Percentiles rank a stretch among this genome's conserved stretches.
Evolutionary conservation across 179 eudicot genomes (phyloP).

Genomic region (Vitellaria paradoxa): DNA sequence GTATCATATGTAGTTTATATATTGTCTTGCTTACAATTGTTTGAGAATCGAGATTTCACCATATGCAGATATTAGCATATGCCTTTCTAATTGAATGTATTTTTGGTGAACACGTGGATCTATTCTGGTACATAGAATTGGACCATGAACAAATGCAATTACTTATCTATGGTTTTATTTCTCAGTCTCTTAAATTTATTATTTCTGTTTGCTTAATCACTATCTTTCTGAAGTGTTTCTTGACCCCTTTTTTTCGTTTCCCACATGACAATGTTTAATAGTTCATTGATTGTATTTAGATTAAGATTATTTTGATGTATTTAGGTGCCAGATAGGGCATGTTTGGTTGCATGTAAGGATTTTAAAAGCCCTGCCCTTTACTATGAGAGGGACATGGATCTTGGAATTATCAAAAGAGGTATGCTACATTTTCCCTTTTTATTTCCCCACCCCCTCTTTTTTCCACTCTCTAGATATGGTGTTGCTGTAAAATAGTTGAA

Average conservation of each 20-base stretch:
- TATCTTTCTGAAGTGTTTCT: background rate
- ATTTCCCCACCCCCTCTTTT: background rate
- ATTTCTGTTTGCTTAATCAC: conserved; percentile 6
- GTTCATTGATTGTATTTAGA: background rate
- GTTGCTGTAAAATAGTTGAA: background rate
- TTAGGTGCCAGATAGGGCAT: conserved; percentile 55
- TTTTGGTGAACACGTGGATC: background rate
- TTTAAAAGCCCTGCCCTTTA: conserved; percentile 40
- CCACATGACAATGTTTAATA: background rate
- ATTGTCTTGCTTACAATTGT: background rate
- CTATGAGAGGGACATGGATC: conserved; percentile 46
- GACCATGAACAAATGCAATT: background rate
- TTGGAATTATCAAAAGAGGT: conserved; percentile 62
- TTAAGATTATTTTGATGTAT: conserved; percentile 14
- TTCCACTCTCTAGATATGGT: background rate
- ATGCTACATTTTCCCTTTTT: conserved; percentile 4
- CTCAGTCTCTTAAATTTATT: background rate
- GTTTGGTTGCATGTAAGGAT: conserved; percentile 52
- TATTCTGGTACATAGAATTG: background rate
- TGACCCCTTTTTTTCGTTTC: background rate
- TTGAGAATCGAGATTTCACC: background rate
- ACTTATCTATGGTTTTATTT: too few relatives aligned
- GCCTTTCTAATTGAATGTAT: background rate
- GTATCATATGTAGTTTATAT: background rate
- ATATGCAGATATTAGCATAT: background rate